These are phyloP conservation scores for Diaporthe vaccinii DNA, from an alignment of 2,329 filamentous ascomycete genomes.

Conservation along the genomic window DNA sequence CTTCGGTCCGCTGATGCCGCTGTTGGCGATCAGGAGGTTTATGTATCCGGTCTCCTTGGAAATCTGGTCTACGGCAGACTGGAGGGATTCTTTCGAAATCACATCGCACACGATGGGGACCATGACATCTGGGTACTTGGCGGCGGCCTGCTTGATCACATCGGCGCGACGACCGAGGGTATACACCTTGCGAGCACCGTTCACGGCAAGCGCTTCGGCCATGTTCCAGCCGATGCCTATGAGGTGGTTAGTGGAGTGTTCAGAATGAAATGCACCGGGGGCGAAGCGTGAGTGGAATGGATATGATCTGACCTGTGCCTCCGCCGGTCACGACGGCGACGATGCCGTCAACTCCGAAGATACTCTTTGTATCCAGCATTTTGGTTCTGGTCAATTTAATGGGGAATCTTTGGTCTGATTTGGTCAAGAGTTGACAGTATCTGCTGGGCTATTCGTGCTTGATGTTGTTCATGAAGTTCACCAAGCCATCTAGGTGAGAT, in stretches of 20 bases:
- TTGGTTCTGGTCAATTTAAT: neutral
- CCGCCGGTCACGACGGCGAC: constrained; percentile 70
- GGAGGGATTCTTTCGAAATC: constrained; percentile 62
- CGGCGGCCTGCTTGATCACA: constrained; percentile 57
- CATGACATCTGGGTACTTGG: constrained; percentile 45
- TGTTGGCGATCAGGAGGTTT: constrained; percentile 74
- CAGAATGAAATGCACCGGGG: neutral
- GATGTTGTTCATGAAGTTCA: neutral
- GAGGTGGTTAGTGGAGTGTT: neutral
- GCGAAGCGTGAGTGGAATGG: neutral
- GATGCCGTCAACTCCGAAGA: constrained; percentile 65
- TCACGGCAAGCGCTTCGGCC: constrained; percentile 61
- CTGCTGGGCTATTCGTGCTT: neutral
- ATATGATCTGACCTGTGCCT: constrained; percentile 56
- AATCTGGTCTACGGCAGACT: constrained; percentile 70
- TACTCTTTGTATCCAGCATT: constrained; percentile 46
- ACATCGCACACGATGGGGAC: constrained; percentile 57
- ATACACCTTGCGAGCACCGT: constrained; percentile 65
- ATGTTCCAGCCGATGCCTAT: constrained; percentile 66
- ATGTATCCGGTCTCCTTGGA: constrained; percentile 69
- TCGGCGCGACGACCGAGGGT: constrained; percentile 64
- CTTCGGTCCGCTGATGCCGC: constrained; percentile 63
- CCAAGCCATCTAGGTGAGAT: neutral
- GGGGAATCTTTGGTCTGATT: neutral
- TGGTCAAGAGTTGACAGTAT: neutral